Conservation (phyloP, 352 stramenopile species). For the Phytopythium montanum region DNA sequence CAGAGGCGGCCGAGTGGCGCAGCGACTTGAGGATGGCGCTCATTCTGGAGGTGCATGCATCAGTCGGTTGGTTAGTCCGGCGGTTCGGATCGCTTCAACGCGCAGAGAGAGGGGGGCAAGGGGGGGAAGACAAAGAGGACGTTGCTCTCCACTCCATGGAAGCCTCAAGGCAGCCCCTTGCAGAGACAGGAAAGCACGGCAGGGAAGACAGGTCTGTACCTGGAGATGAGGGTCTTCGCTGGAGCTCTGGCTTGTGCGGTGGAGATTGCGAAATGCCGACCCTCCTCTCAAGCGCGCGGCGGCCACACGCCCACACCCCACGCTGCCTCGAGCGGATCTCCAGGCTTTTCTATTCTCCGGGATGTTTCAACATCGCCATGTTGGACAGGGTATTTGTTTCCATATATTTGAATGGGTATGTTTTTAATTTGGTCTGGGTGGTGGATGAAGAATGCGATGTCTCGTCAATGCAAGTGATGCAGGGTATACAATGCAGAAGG, state of each 20-base stretch:
- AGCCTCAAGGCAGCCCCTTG: background rate
- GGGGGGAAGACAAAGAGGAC: no score
- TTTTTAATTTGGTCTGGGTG: background rate
- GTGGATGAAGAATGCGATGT: background rate
- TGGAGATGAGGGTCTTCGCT: slow-evolving; percentile 6
- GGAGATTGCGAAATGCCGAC: slow-evolving; percentile 32
- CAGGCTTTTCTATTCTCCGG: background rate
- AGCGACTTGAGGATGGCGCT: slow-evolving; percentile 72
- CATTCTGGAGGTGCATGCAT: slow-evolving; percentile 21
- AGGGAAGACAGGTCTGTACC: slow-evolving; percentile 9
- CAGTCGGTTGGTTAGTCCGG: background rate
- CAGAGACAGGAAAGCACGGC: background rate
- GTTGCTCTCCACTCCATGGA: no score
- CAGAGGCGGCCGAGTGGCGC: slow-evolving; percentile 37
- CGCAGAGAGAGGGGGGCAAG: background rate
- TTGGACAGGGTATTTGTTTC: background rate
- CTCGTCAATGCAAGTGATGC: background rate
- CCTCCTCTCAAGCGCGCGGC: background rate
- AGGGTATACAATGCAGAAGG: background rate
- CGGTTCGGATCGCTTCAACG: background rate
- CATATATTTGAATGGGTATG: background rate
- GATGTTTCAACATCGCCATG: slow-evolving; percentile 3
- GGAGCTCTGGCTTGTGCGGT: slow-evolving; percentile 16
- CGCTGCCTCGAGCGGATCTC: background rate
- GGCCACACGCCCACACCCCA: background rate